phyloP scores from a whole-genome alignment of 495 filamentous ascomycete species.

The Aspergillus biplanus region DNA sequence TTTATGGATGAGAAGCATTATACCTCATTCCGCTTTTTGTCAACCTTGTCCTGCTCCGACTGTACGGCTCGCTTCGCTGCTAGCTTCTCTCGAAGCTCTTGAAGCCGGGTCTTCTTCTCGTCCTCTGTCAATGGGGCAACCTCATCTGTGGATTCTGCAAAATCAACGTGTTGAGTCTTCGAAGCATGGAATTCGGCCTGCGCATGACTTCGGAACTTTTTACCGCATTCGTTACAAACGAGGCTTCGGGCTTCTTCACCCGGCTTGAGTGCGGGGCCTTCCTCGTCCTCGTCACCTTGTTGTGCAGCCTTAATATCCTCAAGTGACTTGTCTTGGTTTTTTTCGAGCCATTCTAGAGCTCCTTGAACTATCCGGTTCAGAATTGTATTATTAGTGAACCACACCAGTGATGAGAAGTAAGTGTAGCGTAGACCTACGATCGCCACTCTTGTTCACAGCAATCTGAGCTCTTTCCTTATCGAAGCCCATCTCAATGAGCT shows the following conservation, averaged over 20 bases:
- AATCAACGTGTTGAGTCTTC: conserved; percentile 88
- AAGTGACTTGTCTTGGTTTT: conserved; percentile 79
- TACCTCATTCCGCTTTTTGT: conserved; percentile 89
- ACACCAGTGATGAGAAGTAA: background rate
- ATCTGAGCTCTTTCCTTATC: conserved; percentile 77
- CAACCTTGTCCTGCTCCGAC: conserved; percentile 74
- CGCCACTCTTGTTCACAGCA: conserved; percentile 77
- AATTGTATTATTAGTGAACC: background rate
- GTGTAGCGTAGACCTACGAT: conserved; percentile 56
- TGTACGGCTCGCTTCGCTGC: conserved; percentile 74
- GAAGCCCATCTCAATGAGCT: conserved; percentile 94
- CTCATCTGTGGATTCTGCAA: conserved; percentile 90
- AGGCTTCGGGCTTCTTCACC: conserved; percentile 67
- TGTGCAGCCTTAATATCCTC: conserved; percentile 68
- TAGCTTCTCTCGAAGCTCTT: conserved; percentile 72
- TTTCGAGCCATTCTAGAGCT: conserved; percentile 92
- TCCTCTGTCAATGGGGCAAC: conserved; percentile 89
- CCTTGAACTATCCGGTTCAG: conserved; percentile 66
- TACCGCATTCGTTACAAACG: conserved; percentile 90
- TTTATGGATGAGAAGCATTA: background rate
- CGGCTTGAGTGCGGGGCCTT: conserved; percentile 58
- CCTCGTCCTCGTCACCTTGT: conserved; percentile 26
- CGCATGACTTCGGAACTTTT: conserved; percentile 79
- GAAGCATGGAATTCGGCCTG: conserved; percentile 89
- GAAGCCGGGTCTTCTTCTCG: conserved; percentile 79